phyloP scores from a whole-genome alignment of 2,329 filamentous ascomycete genomes.

The Monosporascus sp. region DNA sequence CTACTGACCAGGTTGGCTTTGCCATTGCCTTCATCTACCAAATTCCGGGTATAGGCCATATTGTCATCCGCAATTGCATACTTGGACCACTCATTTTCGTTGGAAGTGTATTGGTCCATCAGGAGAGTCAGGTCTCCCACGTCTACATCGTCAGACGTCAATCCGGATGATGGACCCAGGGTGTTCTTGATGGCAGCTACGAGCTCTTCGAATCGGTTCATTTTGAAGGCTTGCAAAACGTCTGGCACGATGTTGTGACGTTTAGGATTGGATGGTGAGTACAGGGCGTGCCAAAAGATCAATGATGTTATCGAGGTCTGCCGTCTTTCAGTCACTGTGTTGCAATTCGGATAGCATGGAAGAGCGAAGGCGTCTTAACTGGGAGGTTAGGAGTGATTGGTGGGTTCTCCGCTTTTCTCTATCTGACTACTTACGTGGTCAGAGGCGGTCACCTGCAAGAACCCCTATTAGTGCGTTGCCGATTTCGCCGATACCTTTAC shows the following conservation, averaged over 20 bases:
- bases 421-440: neutral
- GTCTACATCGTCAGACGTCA: constrained; percentile 78
- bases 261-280: constrained; percentile 1
- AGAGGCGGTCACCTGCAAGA: neutral
- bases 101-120: constrained; percentile 71
- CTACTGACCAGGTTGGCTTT: constrained; percentile 46
- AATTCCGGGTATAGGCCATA: constrained; percentile 76
- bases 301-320: neutral
- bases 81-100: constrained; percentile 64
- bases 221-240: constrained; percentile 5
- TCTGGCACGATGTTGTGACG: neutral
- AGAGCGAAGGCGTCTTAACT: neutral
- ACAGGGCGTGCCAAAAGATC: constrained; percentile 4
- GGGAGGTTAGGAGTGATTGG: neutral
- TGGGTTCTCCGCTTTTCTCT: constrained; percentile 1
- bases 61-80: constrained; percentile 71
- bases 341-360: neutral
- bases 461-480: constrained; percentile 8
- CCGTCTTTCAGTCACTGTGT: neutral
- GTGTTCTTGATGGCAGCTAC: constrained; percentile 68
- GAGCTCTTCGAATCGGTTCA: constrained; percentile 61
- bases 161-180: constrained; percentile 74
- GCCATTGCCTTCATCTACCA: constrained; percentile 85
- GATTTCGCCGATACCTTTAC: constrained; percentile 4
- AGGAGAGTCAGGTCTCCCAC: constrained; percentile 63